phyloP scores from a whole-genome alignment of 2,329 filamentous ascomycete genomes.

The Fusarium paranaense region DNA sequence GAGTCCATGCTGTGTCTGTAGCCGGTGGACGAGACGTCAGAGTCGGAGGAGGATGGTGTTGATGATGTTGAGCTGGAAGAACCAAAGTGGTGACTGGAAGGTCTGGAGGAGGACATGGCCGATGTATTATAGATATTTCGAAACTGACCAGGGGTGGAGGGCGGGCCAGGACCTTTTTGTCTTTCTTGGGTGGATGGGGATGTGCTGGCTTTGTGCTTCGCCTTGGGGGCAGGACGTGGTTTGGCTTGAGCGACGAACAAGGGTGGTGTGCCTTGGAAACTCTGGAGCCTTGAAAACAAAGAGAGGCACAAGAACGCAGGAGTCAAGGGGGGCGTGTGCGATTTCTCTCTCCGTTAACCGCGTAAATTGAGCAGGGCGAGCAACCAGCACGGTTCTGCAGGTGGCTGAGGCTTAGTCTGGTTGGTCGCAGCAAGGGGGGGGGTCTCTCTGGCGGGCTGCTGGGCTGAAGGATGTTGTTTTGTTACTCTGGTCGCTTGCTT shows the following conservation, averaged over 20 bases:
- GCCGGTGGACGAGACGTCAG: constrained; percentile 43
- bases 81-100: constrained; percentile 37
- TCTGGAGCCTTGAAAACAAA: constrained; percentile 36
- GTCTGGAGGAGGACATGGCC: constrained; percentile 31
- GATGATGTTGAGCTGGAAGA: constrained; percentile 40
- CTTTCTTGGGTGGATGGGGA: constrained; percentile 30
- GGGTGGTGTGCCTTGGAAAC: constrained; percentile 23
- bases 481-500: no score
- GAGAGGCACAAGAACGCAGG: not conserved
- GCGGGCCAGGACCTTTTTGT: constrained; percentile 25
- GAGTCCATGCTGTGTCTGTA: constrained; percentile 63
- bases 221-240: constrained; percentile 23
- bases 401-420: constrained; percentile 45
- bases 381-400: constrained; percentile 34
- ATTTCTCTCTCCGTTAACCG: not conserved
- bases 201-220: constrained; percentile 33
- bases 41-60: constrained; percentile 33
- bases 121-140: constrained; percentile 37
- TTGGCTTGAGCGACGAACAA: constrained; percentile 25
- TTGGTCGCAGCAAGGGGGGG: constrained; percentile 26
- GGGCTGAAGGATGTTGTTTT: constrained; percentile 19
- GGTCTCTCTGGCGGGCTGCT: not conserved
- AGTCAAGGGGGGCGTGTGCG: constrained; percentile 25
- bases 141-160: not conserved
- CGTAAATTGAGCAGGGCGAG: constrained; percentile 36